Evolutionary conservation across 768 basidiomycete genomes (phyloP).

Genomic region (Hebeloma cylindrosporum): DNA sequence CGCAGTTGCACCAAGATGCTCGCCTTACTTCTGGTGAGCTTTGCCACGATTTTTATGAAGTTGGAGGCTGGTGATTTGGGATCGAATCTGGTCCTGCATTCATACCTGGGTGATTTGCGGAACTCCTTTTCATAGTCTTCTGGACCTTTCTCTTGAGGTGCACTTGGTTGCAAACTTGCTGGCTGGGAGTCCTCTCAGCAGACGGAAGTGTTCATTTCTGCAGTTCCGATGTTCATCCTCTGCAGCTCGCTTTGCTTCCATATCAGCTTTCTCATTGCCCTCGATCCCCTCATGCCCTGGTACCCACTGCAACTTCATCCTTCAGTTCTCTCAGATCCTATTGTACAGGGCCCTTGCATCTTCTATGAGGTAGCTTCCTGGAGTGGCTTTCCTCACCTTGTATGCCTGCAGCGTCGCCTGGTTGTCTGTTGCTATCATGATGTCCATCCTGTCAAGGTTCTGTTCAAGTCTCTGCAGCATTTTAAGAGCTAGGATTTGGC

Average conservation of each 20-base stretch:
- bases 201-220: not conserved
- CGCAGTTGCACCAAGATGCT: conserved; percentile 31
- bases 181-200: not conserved
- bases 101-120: conserved; percentile 9
- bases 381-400: not conserved
- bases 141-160: conserved; percentile 15
- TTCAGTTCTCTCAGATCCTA: not conserved
- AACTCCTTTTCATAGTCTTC: conserved; percentile 11
- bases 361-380: conserved; percentile 10
- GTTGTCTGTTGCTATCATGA: conserved; percentile 11
- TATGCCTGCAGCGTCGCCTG: conserved; percentile 6
- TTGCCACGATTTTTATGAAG: conserved; percentile 10
- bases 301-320: conserved; percentile 10
- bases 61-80: conserved; percentile 11
- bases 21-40: conserved; percentile 14
- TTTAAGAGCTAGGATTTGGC: conserved; percentile 7
- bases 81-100: conserved; percentile 10
- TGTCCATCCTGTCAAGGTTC: not conserved
- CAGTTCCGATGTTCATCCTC: not conserved
- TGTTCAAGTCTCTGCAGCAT: not conserved
- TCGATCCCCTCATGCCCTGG: conserved; percentile 12
- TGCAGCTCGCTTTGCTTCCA: conserved; percentile 12
- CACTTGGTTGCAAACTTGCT: conserved; percentile 13
- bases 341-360: not conserved
- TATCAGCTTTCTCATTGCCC: conserved; percentile 12